Percentiles rank a stretch among this genome's conserved stretches.
These are phyloP conservation scores for Paxillus rubicundulus DNA, from an alignment of 768 basidiomycete genomes.

Conservation along the genomic window DNA sequence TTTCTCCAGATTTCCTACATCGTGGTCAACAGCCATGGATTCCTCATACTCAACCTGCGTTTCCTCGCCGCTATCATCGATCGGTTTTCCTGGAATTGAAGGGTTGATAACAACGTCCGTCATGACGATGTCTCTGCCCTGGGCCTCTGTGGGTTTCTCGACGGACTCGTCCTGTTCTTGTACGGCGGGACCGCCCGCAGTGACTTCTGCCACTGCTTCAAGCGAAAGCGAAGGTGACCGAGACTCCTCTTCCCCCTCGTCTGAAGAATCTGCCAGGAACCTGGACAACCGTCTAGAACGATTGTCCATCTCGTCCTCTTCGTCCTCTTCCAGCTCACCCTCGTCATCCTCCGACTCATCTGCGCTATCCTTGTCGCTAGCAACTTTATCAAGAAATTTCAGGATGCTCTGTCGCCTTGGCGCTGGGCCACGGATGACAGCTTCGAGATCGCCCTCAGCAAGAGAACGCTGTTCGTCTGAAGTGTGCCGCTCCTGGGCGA, in stretches of 20 bases:
- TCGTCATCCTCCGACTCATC: conserved; percentile 42
- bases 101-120: not conserved
- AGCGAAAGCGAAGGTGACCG: conserved; percentile 14
- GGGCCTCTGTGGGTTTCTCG: not conserved
- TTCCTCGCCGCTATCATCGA: conserved; percentile 14
- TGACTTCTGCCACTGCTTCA: conserved; percentile 23
- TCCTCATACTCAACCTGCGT: conserved; percentile 21
- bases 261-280: conserved; percentile 32
- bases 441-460: conserved; percentile 34
- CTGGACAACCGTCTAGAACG: conserved; percentile 31
- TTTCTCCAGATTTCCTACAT: not conserved
- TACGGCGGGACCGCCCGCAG: conserved; percentile 35
- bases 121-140: conserved; percentile 8
- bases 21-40: conserved; percentile 13
- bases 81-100: not conserved
- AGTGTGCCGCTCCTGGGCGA: not conserved
- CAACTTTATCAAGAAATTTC: conserved; percentile 30
- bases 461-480: conserved; percentile 3
- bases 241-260: conserved; percentile 34
- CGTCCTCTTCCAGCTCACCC: conserved; percentile 41
- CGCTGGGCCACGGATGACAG: conserved; percentile 42
- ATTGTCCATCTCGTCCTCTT: conserved; percentile 31
- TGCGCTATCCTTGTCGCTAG: conserved; percentile 32
- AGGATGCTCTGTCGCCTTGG: conserved; percentile 16
- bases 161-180: conserved; percentile 5